Evolutionary conservation across 2,329 filamentous ascomycete genomes (phyloP), one percentile per base, ranked within the genome.

Genomic region (Incumbomyces delicatus): DNA sequence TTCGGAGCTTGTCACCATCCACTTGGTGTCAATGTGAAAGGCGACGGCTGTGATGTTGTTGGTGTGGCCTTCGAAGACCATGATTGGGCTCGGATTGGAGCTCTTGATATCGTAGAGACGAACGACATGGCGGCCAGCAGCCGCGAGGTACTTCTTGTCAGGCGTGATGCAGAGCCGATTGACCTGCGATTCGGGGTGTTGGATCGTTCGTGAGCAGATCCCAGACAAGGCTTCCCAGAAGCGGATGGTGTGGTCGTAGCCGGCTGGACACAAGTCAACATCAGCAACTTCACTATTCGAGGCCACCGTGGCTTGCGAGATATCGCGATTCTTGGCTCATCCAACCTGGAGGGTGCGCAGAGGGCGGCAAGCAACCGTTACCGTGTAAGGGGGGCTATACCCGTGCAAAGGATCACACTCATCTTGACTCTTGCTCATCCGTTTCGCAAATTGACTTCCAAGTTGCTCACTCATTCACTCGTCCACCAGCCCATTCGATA

Each of bases 41-140:
- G 89, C 89, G 39, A 98, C 86, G 36, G 92, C 92, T 0, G 92
- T 98, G 62, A 98, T 83, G 61, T 98, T 98, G 56, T 83, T 87
- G 11, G 87, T 92, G 68, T 98, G 92, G 35, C 92, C 92, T 63
- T 96, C 90, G 60, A 98, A 96, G 16, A 85, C 89, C 60, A 96
- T 79, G 18, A 96, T 76, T 1, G 92, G 85, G 55, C 90, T 92
- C 2, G 92, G 89, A 60, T 96, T 96, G n/a, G 87, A 90, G 13
- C 88, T 95, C 62, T 95, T 95, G 72, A 96, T 95, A 62, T 98
- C 92, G 72, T 94, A 98, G 49, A 98, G 85, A 70, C 96, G 96
- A 62, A 98, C 87, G 43, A 85, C 88, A 65, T 90, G 87, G 57
- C 81, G 78, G 20, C 82, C 82, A 0, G 82, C 82, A 18, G 81